phyloP scores from a whole-genome alignment of 2,329 filamentous ascomycete genomes.

The Laburnicola sp. region DNA sequence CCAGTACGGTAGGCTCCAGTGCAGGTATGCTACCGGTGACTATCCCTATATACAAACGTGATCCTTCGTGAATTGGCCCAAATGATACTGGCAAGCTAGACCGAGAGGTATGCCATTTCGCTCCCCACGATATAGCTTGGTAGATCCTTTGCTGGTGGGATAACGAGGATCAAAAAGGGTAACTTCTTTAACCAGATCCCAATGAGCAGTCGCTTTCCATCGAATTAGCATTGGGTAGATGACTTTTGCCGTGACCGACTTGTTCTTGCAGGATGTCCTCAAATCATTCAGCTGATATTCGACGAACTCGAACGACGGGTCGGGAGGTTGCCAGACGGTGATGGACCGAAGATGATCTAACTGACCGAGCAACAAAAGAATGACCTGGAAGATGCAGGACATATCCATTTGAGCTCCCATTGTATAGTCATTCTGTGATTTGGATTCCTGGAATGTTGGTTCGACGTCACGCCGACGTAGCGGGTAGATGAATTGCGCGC shows the following conservation, averaged over 20 bases:
- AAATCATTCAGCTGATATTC: conserved; percentile 28
- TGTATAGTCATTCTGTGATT: conserved; percentile 2
- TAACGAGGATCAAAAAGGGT: conserved; percentile 21
- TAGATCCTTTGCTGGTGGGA: conserved; percentile 1
- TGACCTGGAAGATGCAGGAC: conserved; percentile 27
- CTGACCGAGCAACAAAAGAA: conserved; percentile 23
- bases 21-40: neutral
- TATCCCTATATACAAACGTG: conserved; percentile 8
- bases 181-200: conserved; percentile 28
- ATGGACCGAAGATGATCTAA: conserved; percentile 24
- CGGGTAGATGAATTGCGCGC: conserved; percentile 25
- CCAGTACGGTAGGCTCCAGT: neutral
- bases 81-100: conserved; percentile 30
- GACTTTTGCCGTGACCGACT: conserved; percentile 20
- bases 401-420: conserved; percentile 33
- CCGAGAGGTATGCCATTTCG: conserved; percentile 26
- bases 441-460: conserved; percentile 11
- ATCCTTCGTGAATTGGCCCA: conserved; percentile 10
- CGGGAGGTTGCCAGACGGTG: conserved; percentile 33
- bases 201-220: conserved; percentile 25
- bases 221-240: conserved; percentile 30
- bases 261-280: conserved; percentile 30
- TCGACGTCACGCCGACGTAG: conserved; percentile 14
- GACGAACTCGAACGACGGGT: conserved; percentile 28
- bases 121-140: conserved; percentile 23